Evolutionary conservation across 139 green algal species (phyloP), one percentile per base, ranked within the genome.

Genomic region (Axilococcus clingmanii): DNA sequence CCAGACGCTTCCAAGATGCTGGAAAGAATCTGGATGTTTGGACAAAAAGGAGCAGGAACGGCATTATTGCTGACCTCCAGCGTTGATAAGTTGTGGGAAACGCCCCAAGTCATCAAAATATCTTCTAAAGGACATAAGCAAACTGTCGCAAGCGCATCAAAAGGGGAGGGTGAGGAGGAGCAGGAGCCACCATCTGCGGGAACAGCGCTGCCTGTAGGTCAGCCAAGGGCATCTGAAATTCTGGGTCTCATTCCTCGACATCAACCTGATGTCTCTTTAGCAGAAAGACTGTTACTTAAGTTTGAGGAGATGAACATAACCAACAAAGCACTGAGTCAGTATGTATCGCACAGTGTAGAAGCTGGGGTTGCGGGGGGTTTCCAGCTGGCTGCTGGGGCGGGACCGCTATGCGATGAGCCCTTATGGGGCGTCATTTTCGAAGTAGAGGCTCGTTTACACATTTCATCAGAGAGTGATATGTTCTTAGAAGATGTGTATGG

Each of bases 331-430:
- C n/a, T n/a, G n/a, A n/a, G n/a, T n/a, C n/a, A n/a, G n/a, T 55
- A 4, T 35, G 27, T 33, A 43, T 46, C 46, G 36, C 55, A 44
- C 40, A 50, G 54, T 6, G 42, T 94, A 4, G 69, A 86, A 62
- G 78, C 76, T 4, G 86, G 86, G 15, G 66, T 94, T 27, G 63
- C 77, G 20, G 52, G 82, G 6, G 92, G 91, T 29, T 99, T 97
- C 59, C 81, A 95, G 65, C 43, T 96, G 38, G 89, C 93, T 0
- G 66, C 76, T 9, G 65, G 69, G 4, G 77, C 72, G 27, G 92
- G 92, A 4, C 92, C 92, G 4, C 67, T 99, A 59, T 98, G 92
- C 59, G 88, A 97, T 35, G 92, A 99, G 71, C 81, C 88, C 17
- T 60, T 99, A 59, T 96, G 82, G 80, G 90, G 88, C 3, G 69